These are phyloP conservation scores for Cytospora paraplurivora DNA, from an alignment of 2,329 filamentous ascomycete species.

Conservation along the genomic window DNA sequence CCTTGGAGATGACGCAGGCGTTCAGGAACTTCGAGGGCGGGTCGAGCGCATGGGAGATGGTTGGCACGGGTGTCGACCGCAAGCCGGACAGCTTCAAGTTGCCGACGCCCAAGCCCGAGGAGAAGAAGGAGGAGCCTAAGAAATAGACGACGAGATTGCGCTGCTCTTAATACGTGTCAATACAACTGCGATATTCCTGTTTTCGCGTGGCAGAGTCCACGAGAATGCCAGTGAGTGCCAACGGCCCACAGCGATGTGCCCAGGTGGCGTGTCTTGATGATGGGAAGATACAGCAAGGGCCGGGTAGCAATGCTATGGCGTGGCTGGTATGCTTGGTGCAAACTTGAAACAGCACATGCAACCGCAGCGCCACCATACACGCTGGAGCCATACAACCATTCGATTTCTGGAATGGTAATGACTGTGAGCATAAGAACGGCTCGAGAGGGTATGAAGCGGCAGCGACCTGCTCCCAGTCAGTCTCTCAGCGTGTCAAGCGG, in stretches of 20 bases:
- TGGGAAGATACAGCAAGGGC: too few species aligned
- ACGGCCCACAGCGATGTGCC: background rate
- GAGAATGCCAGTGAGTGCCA: background rate
- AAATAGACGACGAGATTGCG: slow-evolving; percentile 60
- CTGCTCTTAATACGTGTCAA: slow-evolving; percentile 38
- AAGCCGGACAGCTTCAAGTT: slow-evolving; percentile 91
- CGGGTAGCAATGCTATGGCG: too few species aligned
- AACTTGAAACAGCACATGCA: too few species aligned
- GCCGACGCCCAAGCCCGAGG: slow-evolving; percentile 92
- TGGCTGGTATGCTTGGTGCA: too few species aligned
- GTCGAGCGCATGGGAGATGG: slow-evolving; percentile 68
- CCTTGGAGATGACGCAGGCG: slow-evolving; percentile 94
- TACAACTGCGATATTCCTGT: slow-evolving; percentile 15
- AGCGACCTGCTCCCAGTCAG: too few species aligned
- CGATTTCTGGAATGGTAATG: too few species aligned
- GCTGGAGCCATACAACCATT: too few species aligned
- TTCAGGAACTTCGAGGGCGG: slow-evolving; percentile 98
- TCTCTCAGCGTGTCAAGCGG: too few species aligned
- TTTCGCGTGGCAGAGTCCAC: background rate
- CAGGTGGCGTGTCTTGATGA: too few species aligned
- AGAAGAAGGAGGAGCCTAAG: slow-evolving; percentile 87
- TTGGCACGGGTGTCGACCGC: slow-evolving; percentile 70
- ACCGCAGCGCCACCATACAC: too few species aligned
- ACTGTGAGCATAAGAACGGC: too few species aligned
- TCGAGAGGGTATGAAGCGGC: too few species aligned